Evolutionary conservation across 306 rosid species (phyloP), one percentile per base, ranked within the genome.

Genomic region (Inga oerstediana): DNA sequence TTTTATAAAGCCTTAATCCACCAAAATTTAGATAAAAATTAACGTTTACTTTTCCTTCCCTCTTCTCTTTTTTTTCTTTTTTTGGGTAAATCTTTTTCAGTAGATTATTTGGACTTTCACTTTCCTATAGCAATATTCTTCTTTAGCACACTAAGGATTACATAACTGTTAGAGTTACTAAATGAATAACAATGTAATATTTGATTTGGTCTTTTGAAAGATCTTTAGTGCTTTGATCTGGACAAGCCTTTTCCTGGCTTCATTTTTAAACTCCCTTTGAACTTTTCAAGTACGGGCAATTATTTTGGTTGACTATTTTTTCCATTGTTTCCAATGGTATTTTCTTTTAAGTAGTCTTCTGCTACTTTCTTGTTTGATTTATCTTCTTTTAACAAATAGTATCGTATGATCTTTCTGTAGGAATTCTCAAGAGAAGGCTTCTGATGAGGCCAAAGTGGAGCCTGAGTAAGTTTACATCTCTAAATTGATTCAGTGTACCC

Each of bases 391-490:
- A 75, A 75, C 74, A 22, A 61, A 49, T 27, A 35, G 78, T 46
- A 71, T 85, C 17, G n/a, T 78, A 52, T 72, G 41, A 76, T 88
- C 81, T 81, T 77, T 73, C 59, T 79, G 79, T 90, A 93, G 98
- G 86, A 79, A 80, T 49, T 81, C 88, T 73, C 81, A 84, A 69
- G 86, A 87, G 75, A 83, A 12, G 30, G 81, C 80, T 44, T 77
- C 86, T 43, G 84, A 82, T 77, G 84, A 89, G 79, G 89, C 32
- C 69, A 74, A 83, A 88, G 77, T 52, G 5, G 79, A 62, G 32
- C 86, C 83, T 65, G 85, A 85, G 98, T 92, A 89, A 84, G 97
- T 88, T 62, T 32, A 82, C 64, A 75, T 74, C 19, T 51, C 32
- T 79, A 37, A 17, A 64, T 51, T 49, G 48, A 16, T 68, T 35